These are phyloP conservation scores for Hippophae tibetana DNA, from an alignment of 306 rosid species.

Conservation along the genomic window DNA sequence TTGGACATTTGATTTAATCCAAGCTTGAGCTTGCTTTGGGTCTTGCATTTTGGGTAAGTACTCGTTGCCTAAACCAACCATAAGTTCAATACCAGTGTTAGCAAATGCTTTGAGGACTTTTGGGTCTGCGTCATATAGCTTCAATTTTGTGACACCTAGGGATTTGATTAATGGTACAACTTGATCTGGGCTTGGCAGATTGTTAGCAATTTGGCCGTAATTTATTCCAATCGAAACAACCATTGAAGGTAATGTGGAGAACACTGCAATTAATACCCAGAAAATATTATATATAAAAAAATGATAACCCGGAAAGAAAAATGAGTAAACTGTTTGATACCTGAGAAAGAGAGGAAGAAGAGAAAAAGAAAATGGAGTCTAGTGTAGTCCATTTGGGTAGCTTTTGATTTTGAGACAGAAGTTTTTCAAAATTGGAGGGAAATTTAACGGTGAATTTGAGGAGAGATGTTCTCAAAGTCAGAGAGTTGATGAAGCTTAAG, in stretches of 20 bases:
- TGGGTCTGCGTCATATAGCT: slow-evolving; percentile 87
- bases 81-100: slow-evolving; percentile 60
- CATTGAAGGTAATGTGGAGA: slow-evolving; percentile 19
- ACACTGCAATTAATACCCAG: slow-evolving; percentile 3
- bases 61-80: slow-evolving; percentile 74
- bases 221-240: slow-evolving; percentile 62
- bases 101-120: slow-evolving; percentile 70
- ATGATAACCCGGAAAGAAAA: not conserved
- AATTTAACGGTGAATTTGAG: no score
- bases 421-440: no score
- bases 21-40: slow-evolving; percentile 46
- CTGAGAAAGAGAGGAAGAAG: no score
- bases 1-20: slow-evolving; percentile 74
- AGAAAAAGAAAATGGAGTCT: no score
- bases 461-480: no score
- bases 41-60: slow-evolving; percentile 54
- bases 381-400: no score
- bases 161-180: slow-evolving; percentile 59
- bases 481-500: no score
- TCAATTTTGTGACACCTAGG: slow-evolving; percentile 74
- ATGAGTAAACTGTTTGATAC: no score
- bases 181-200: slow-evolving; percentile 56
- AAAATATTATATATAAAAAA: not conserved
- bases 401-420: no score
- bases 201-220: slow-evolving; percentile 93